A percentile compares a stretch with the other conserved stretches of the same genome.
Conservation (phyloP, 2,329 filamentous ascomycete genomes). For the Coniochaeta ligniaria region DNA sequence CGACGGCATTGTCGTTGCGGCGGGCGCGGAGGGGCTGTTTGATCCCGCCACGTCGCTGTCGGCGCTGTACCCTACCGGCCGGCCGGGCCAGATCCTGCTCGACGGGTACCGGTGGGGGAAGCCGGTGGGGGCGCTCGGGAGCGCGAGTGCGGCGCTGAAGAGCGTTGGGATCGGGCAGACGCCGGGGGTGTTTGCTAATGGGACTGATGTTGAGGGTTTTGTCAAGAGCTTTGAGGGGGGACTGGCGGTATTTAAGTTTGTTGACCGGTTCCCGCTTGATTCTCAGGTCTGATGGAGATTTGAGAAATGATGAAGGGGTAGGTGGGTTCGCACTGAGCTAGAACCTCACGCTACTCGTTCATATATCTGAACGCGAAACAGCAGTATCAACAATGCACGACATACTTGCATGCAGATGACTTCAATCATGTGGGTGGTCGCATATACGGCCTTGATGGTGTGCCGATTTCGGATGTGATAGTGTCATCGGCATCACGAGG, state of each 20-base stretch:
- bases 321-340: background rate
- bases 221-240: conserved; percentile 46
- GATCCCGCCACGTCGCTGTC: conserved; percentile 28
- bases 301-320: background rate
- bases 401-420: conserved; percentile 21
- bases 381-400: conserved; percentile 18
- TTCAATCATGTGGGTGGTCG: conserved; percentile 20
- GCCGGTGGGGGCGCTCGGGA: conserved; percentile 55
- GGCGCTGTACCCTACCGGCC: conserved; percentile 54
- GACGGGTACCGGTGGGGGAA: conserved; percentile 65
- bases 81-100: conserved; percentile 55
- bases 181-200: conserved; percentile 31
- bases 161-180: conserved; percentile 34
- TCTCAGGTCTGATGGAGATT: no score
- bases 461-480: background rate
- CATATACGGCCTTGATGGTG: conserved; percentile 13
- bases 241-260: conserved; percentile 49
- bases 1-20: conserved; percentile 54
- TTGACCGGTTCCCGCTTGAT: conserved; percentile 16
- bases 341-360: background rate
- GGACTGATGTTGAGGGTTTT: conserved; percentile 26
- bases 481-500: background rate
- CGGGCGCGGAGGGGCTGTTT: conserved; percentile 48
- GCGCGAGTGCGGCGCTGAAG: conserved; percentile 25
- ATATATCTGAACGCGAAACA: background rate